phyloP scores from a whole-genome alignment of 2,329 filamentous ascomycete genomes.

The Paramyrothecium roridum region DNA sequence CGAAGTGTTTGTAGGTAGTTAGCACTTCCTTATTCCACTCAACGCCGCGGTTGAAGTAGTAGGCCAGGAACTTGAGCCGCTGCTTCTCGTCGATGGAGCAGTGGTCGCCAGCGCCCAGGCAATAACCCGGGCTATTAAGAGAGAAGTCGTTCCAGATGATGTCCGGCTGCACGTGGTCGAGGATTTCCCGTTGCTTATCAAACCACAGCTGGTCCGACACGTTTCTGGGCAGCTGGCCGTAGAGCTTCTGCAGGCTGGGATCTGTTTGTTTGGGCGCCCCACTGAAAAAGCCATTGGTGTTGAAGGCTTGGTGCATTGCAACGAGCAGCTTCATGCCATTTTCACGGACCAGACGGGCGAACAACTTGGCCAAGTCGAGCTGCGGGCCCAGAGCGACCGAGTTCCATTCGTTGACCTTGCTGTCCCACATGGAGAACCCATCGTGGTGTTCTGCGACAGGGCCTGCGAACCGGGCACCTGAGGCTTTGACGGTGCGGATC shows the following conservation, averaged over 20 bases:
- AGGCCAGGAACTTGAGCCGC: conserved; percentile 7
- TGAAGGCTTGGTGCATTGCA: conserved; percentile 13
- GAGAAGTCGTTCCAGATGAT: conserved; percentile 13
- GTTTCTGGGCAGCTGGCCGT: conserved; percentile 7
- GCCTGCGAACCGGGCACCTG: conserved; percentile 9
- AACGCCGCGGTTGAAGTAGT: conserved; percentile 13
- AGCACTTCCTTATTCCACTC: conserved; percentile 12
- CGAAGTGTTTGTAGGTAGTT: conserved; percentile 12
- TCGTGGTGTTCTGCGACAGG: conserved; percentile 12
- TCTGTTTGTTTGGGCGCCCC: conserved; percentile 7
- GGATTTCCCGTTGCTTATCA: conserved; percentile 8
- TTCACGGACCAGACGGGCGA: conserved; percentile 6
- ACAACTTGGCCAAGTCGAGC: conserved; percentile 9
- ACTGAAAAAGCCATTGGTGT: conserved; percentile 12
- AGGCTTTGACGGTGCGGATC: conserved; percentile 8
- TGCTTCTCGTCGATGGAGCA: conserved; percentile 9
- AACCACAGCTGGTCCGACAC: conserved; percentile 10
- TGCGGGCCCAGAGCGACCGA: conserved; percentile 7
- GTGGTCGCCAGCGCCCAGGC: conserved; percentile 3
- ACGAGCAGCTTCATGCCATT: conserved; percentile 11
- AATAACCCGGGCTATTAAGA: conserved; percentile 9
- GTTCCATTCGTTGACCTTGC: conserved; percentile 12
- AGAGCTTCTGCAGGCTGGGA: conserved; percentile 8
- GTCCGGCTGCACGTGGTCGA: conserved; percentile 11
- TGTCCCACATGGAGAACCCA: conserved; percentile 11